Base-by-base conservation (phyloP, 495 filamentous ascomycete genomes). In the Xylona heveae region DNA sequence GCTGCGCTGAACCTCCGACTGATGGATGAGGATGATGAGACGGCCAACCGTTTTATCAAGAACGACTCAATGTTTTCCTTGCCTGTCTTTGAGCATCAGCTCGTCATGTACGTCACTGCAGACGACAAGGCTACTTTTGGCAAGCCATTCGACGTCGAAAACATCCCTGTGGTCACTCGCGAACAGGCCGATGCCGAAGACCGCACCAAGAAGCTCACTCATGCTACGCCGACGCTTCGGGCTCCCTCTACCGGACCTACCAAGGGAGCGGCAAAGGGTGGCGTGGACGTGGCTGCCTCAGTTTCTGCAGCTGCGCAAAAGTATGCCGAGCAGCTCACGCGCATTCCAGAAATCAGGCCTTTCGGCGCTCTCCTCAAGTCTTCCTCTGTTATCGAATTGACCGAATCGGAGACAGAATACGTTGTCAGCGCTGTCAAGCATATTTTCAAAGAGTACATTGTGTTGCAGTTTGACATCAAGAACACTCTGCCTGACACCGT, bases 131-230 rank as follows among this genome's bases (percentile, higher is more conserved):
- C 77, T 33, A 79, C 78, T 0, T 97, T 97, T 47, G 64, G 70
- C 19, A 54, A 61, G 5, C 75, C 90, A 4, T 97, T 97, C 58
- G 83, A 95, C 47, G 68, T 95, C 39, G 71, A 73, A 42, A 71
- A 73, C 34, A 74, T 97, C 34, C 88, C 88, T n/a, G 66, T 93
- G 34, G 88, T 97, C 46, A 84, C 82, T 28, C 75, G 84, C 30
- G 88, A 94, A 51, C 82, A 97, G 59, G 82, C 85, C 24, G 69
- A 92, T 45, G 90, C 90, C n/a, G 85, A 93, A 52, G 88, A 95
- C 52, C 67, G 81, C 39, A 92, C 79, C 19, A 85, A 91, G 66
- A 94, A 95, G 55, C 75, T 93, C 44, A 90, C 79, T 2, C 74
- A 76, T 5, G 75, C 81, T 17, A 85, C 82, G 6, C 84, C 88